Percentiles rank a stretch among this genome's conserved stretches.
phyloP scores from a whole-genome alignment of 768 basidiomycete species.

The Lentinula aciculospora region DNA sequence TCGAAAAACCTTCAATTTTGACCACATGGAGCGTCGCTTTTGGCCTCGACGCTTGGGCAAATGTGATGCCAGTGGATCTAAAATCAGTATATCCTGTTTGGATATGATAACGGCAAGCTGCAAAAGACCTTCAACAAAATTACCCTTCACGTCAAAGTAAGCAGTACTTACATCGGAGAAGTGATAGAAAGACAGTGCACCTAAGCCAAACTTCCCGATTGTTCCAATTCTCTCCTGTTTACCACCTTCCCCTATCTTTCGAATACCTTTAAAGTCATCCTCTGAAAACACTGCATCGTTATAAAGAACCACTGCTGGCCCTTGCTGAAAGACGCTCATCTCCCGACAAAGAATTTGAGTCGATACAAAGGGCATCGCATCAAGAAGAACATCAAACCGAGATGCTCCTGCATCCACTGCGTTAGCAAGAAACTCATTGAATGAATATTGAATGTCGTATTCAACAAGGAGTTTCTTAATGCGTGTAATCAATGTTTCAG shows the following conservation, averaged over 20 bases:
- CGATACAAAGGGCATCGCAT: constrained; percentile 17
- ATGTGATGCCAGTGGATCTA: constrained; percentile 40
- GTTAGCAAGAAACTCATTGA: constrained; percentile 49
- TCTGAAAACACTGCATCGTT: constrained; percentile 37
- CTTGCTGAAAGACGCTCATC: constrained; percentile 27
- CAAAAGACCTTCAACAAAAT: too few species aligned
- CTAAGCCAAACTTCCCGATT: constrained; percentile 49
- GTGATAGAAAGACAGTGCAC: constrained; percentile 48
- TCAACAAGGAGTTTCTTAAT: constrained; percentile 35
- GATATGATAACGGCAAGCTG: constrained; percentile 28
- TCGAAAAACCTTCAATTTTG: constrained; percentile 28
- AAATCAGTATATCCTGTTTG: constrained; percentile 24
- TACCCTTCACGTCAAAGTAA: too few species aligned
- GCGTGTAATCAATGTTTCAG: constrained; percentile 33
- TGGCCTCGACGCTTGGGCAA: constrained; percentile 23
- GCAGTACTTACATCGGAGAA: constrained; percentile 44
- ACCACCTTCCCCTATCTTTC: constrained; percentile 37
- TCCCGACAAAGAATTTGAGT: constrained; percentile 23
- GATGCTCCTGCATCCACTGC: constrained; percentile 44
- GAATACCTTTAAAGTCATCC: constrained; percentile 41
- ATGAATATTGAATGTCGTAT: constrained; percentile 36
- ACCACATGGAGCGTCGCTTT: constrained; percentile 21
- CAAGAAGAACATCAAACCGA: constrained; percentile 34
- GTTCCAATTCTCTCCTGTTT: constrained; percentile 30
- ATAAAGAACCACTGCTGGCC: constrained; percentile 36